A percentile compares a stretch with the other conserved stretches of the same genome.
Conservation (phyloP, 2,329 filamentous ascomycete genomes). For the Microdochium nivale region DNA sequence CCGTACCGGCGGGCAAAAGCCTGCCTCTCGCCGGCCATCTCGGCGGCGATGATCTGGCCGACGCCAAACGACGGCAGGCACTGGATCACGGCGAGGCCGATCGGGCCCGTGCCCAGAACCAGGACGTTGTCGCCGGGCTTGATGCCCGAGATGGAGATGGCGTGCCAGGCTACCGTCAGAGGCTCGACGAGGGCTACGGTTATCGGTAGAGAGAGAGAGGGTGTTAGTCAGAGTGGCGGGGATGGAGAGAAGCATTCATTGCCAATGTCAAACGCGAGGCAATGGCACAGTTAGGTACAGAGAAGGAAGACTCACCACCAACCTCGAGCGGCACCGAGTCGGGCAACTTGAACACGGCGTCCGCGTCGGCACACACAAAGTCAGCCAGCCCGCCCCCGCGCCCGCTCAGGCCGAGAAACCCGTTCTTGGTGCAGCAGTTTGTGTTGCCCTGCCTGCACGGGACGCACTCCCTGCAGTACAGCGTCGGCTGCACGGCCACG, state of each 20-base stretch:
- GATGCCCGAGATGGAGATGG: constrained; percentile 39
- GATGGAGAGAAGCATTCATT: constrained; percentile 5
- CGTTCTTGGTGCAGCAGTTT: constrained; percentile 48
- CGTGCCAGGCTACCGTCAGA: constrained; percentile 56
- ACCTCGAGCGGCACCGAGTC: constrained; percentile 41
- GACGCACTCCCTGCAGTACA: constrained; percentile 46
- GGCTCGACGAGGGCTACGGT: constrained; percentile 54
- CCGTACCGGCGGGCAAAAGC: constrained; percentile 44
- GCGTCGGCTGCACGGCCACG: constrained; percentile 51
- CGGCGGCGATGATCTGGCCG: constrained; percentile 47
- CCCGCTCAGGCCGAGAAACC: constrained; percentile 22
- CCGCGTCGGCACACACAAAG: constrained; percentile 39
- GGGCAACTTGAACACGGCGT: constrained; percentile 40
- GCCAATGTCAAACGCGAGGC: no score
- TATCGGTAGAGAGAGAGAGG: no score
- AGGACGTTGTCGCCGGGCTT: constrained; percentile 37
- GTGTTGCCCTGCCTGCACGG: constrained; percentile 42
- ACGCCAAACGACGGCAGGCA: constrained; percentile 45
- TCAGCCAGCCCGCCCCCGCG: constrained; percentile 48
- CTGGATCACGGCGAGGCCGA: constrained; percentile 50
- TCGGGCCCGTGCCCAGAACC: constrained; percentile 53
- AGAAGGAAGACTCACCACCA: constrained; percentile 23
- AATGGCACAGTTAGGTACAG: no score
- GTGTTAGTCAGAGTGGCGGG: constrained; percentile 7
- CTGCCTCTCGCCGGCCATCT: constrained; percentile 41